These are phyloP conservation scores for Globisporangium recalcitrans DNA, from an alignment of 352 stramenopile species.

Conservation along the genomic window DNA sequence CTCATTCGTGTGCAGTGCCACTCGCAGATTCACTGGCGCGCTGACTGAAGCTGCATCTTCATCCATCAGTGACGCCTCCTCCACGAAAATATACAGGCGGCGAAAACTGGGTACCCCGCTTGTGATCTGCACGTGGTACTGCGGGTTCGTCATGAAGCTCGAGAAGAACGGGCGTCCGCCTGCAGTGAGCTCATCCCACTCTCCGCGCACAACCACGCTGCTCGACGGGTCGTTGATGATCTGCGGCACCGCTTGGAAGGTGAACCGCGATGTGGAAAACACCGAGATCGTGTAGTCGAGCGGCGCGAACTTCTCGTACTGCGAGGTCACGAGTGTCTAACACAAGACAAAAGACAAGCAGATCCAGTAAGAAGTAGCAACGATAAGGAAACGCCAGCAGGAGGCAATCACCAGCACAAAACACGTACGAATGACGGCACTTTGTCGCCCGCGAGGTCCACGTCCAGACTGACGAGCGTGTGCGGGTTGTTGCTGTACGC, in stretches of 20 bases:
- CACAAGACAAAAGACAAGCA: not conserved
- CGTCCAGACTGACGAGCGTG: conserved; percentile 83
- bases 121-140: conserved; percentile 51
- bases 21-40: conserved; percentile 65
- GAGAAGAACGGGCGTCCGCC: conserved; percentile 65
- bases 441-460: conserved; percentile 46
- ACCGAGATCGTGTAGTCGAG: conserved; percentile 87
- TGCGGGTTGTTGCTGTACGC: conserved; percentile 93
- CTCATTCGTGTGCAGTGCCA: conserved; percentile 39
- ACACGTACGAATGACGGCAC: conserved; percentile 55
- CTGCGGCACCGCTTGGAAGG: conserved; percentile 47
- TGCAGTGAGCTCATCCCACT: conserved; percentile 38
- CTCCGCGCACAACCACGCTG: conserved; percentile 37
- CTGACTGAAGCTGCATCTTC: conserved; percentile 21
- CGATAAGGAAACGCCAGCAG: not conserved
- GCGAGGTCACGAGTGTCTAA: conserved; percentile 89
- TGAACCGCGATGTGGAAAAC: conserved; percentile 79
- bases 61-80: conserved; percentile 38
- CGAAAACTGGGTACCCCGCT: conserved; percentile 9
- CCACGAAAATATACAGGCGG: conserved; percentile 57
- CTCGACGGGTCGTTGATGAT: conserved; percentile 30
- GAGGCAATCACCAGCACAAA: not conserved
- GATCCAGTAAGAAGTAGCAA: not conserved
- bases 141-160: conserved; percentile 80
- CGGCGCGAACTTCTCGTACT: conserved; percentile 89